Conservation (phyloP, 1,139 yeast genomes). For the Casaregolazyma suthepensis region DNA sequence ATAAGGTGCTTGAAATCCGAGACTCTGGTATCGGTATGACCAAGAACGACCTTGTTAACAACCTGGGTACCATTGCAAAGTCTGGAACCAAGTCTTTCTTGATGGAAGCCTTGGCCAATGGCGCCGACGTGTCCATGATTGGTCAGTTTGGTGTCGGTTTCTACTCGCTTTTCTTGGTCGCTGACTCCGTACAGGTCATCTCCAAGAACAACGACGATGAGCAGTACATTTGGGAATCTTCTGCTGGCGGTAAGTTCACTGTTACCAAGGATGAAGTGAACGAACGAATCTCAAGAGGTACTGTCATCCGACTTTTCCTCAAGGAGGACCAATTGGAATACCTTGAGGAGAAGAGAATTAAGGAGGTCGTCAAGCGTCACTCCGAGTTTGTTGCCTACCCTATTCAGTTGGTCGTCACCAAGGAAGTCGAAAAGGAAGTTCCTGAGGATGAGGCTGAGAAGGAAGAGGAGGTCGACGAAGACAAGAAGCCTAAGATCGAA, state of each 20-base stretch:
- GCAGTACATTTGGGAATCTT: slow-evolving; percentile 99
- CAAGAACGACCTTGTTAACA: slow-evolving; percentile 97
- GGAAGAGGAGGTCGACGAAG: slow-evolving; percentile 51
- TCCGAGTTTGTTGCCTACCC: slow-evolving; percentile 99
- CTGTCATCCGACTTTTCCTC: slow-evolving; percentile 89
- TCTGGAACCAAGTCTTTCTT: slow-evolving; percentile 96
- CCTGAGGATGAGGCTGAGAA: slow-evolving; percentile 67
- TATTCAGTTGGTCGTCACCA: slow-evolving; percentile 95
- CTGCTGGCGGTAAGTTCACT: slow-evolving; percentile 99
- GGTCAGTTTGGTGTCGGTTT: slow-evolving; percentile 99
- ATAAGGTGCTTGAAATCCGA: slow-evolving; percentile 91
- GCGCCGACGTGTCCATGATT: slow-evolving; percentile 99
- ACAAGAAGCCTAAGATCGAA: slow-evolving; percentile 58
- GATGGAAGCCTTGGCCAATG: slow-evolving; percentile 98
- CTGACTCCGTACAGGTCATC: slow-evolving; percentile 97
- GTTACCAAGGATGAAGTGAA: slow-evolving; percentile 81
- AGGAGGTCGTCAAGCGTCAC: slow-evolving; percentile 99
- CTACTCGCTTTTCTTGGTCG: slow-evolving; percentile 98
- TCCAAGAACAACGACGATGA: slow-evolving; percentile 99
- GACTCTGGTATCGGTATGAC: slow-evolving; percentile 99
- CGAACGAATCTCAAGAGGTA: slow-evolving; percentile 91
- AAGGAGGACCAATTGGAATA: slow-evolving; percentile 99
- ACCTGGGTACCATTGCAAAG: slow-evolving; percentile 99
- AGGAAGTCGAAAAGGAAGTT: slow-evolving; percentile 96
- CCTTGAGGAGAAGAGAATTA: slow-evolving; percentile 98